A percentile compares a stretch with the other conserved stretches of the same genome.
Evolutionary conservation across 2,329 filamentous ascomycete species (phyloP).

Genomic region (Esteya vermicola): DNA sequence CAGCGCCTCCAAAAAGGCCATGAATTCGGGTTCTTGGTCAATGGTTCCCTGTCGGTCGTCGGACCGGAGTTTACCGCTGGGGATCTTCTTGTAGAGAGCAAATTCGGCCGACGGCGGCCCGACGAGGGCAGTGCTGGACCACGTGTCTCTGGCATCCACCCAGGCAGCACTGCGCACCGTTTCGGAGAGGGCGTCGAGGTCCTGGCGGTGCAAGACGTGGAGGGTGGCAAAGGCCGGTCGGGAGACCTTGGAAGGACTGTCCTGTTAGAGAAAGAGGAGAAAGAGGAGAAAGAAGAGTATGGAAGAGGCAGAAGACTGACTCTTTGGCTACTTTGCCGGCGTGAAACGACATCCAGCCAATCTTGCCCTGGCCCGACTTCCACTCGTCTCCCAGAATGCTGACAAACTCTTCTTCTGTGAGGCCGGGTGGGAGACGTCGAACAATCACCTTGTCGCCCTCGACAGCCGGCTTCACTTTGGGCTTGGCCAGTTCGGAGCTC

Average conservation of each 20-base stretch:
- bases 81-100: conserved; percentile 70
- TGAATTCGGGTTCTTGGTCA: conserved; percentile 91
- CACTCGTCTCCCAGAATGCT: conserved; percentile 62
- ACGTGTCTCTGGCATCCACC: conserved; percentile 69
- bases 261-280: too few relatives aligned
- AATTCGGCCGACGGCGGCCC: conserved; percentile 72
- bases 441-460: conserved; percentile 73
- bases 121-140: conserved; percentile 56
- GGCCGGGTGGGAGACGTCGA: conserved; percentile 69
- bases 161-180: conserved; percentile 55
- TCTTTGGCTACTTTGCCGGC: conserved; percentile 66
- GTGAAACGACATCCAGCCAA: conserved; percentile 66
- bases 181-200: conserved; percentile 55
- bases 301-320: too few relatives aligned
- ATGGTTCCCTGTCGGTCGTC: conserved; percentile 89
- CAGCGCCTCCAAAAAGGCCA: conserved; percentile 76
- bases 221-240: conserved; percentile 69
- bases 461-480: conserved; percentile 34
- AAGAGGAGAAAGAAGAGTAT: too few relatives aligned
- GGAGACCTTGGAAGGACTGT: conserved; percentile 71
- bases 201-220: conserved; percentile 58
- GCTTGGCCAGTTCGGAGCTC: conserved; percentile 21
- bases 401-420: conserved; percentile 69
- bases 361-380: conserved; percentile 64
- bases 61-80: conserved; percentile 56